Evolutionary conservation across 257 asterid genomes (phyloP), one percentile per base, ranked within the genome.

Genomic region (Ilex asprella): DNA sequence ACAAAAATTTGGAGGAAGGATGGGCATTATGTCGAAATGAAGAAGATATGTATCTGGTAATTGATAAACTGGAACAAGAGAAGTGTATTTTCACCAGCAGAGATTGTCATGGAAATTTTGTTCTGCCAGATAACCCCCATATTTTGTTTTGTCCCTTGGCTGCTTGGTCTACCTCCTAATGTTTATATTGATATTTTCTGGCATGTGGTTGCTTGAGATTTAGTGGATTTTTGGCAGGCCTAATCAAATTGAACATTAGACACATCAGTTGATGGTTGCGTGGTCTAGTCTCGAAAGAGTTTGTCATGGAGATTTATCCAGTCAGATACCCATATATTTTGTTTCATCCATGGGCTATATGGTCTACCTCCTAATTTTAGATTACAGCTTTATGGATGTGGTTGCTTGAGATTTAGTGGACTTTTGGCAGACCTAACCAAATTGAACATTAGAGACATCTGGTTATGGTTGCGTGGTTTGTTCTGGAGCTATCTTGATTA

Each of bases 391-490:
- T 21, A 21, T 21, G 27, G 27, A 21, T 21, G 27, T 21, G 27
- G 50, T 44, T 44, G 50, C 50, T 44, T 12, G 13, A 12, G 9
- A 44, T 44, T 7, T 12, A 44, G 50, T 44, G 50, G 50, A 7
- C 1, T 44, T 7, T 44, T 12, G 9, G 13, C 50, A 44, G 11
- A 44, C 13, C 50, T 44, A 12, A 44, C 13, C 50, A 44, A 44
- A 44, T 44, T 44, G 50, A 7, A 44, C 13, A 44, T 44, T 44
- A 44, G 70, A 44, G 30, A 59, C 66, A 59, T 66, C 64, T 63
- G 41, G 31, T 7, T 61, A 63, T 69, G 68, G 63, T 65, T 63
- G 51, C 15, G 31, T 63, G 69, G 55, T 66, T 63, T 59, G 62
- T 62, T 62, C 55, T 73, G 47, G 66, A 57, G 55, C 44, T 65